Evolutionary conservation across 2,329 filamentous ascomycete genomes (phyloP), one percentile per base, ranked within the genome.

Genomic region (Aspergillus quadrilineatus): DNA sequence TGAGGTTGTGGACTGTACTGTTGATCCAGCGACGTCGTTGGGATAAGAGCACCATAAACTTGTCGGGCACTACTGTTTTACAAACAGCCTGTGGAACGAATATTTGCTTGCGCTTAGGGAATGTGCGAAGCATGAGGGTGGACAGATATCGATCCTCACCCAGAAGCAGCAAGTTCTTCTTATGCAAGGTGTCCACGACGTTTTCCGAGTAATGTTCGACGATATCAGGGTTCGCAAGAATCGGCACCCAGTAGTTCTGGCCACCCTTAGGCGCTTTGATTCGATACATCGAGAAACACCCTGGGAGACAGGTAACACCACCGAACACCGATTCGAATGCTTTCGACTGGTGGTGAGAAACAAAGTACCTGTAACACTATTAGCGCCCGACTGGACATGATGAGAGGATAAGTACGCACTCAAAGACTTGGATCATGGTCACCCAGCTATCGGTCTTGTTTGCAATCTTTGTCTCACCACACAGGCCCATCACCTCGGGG

Each of bases 261-360:
- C 89, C 93, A 63, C 94, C 94, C 79, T 99, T 99, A 59, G 94
- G 95, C 30, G 94, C 90, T 78, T 99, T 99, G 84, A 99, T 97
- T 69, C 94, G 90, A 80, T 99, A 99, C 95, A 99, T 99, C 82
- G 92, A 97, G 86, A 99, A 99, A 81, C 94, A 99, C 63, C 94
- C 94, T 14, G 94, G 94, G 65, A 99, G 82, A 82, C 94, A 99
- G 62, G 94, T 99, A 59, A 99, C 94, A 89, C 94, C 94, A 77
- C 94, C 94, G 75, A 99, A 99, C 63, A 97, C 89, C 1, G 92
- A 97, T 75, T 99, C 94, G 77, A 99, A 99, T 4, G 93, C 92
- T 77, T 99, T 99, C 69, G 92, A 86, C 67, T 95, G 83, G 74
- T 99, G 95, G 75, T 99, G 94, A 2, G 94, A 97, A 77, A 99